Base-by-base conservation (phyloP, 1,139 yeast species). In the Waltiozyma sp. region DNA sequence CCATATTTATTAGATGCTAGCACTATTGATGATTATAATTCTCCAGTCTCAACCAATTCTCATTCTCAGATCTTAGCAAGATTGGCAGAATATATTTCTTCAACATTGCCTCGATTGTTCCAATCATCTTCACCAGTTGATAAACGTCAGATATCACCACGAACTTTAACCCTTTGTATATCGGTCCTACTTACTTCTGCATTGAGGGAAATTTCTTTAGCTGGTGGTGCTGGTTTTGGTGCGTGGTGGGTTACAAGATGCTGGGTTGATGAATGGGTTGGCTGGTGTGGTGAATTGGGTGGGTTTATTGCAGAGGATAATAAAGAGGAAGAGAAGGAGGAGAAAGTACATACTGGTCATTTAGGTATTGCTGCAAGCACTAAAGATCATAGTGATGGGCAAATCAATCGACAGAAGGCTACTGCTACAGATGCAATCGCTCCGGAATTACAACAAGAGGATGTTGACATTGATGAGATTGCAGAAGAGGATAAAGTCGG, bases 171-270 rank as follows among this genome's bases (percentile, higher is more conserved):
- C 16, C 60, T 80, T 42, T 68, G 77, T 42, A 63, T 75, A 39
- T 72, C 75, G 38, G 73, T 80, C 14, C 59, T 80, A 6, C 63
- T 78, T 41, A 77, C 85, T 4, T 70, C 80, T n/a, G 75, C 80
- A n/a, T 61, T 80, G 36, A 65, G 85, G 44, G 85, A 79, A 51
- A 74, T 81, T 45, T 73, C 80, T 41, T 64, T 76, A 45, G 63
- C 66, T 26, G 78, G 81, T 3, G 81, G 82, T 3, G 72, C 70
- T 41, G 73, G 80, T 2, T 81, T 83, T 58, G 81, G 80, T 11
- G 75, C 80, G 1, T 83, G 93, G 89, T 83, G 89, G 88, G 72
- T 76, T 34, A 69, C 83, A 14, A 66, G 84, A 44, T 79, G 87
- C 57, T 84, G 93, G 89, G 66, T 80, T 8, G 86, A 80, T 55